Conservation (phyloP, 345 rosid genomes). For the Rhodomyrtus tomentosa region DNA sequence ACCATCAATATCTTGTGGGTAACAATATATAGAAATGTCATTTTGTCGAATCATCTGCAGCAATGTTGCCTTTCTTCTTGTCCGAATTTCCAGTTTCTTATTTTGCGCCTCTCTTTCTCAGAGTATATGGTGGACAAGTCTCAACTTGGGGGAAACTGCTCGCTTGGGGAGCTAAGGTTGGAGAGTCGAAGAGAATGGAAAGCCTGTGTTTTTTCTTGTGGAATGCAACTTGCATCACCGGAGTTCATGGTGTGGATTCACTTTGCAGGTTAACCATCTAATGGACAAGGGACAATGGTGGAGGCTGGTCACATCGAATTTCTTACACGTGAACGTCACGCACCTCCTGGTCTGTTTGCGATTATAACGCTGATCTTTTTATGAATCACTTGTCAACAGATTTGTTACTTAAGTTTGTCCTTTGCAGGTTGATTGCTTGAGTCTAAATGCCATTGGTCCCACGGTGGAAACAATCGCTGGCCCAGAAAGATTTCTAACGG, state of each 20-base stretch:
- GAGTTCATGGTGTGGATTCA: background rate
- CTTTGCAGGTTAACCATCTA: constrained; percentile 66
- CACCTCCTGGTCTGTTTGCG: constrained; percentile 65
- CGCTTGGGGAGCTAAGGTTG: constrained; percentile 81
- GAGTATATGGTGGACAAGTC: constrained; percentile 63
- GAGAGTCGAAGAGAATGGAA: background rate
- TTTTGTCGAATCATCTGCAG: background rate
- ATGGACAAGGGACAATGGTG: constrained; percentile 80
- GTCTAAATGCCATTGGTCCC: constrained; percentile 55
- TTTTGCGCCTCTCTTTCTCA: constrained; percentile 6
- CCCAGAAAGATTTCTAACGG: constrained; percentile 58
- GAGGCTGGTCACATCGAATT: constrained; percentile 73
- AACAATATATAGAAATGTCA: background rate
- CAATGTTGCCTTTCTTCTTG: background rate
- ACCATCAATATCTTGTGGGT: constrained; percentile 63
- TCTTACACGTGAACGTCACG: constrained; percentile 65
- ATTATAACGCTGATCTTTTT: background rate
- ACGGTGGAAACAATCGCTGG: constrained; percentile 58
- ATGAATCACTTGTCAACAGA: background rate
- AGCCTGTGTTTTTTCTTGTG: background rate
- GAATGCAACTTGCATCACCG: background rate
- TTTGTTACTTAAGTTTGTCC: background rate
- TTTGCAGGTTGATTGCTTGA: constrained; percentile 68
- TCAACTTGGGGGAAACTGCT: constrained; percentile 55
- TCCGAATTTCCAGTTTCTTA: background rate